These are phyloP conservation scores for Cornus suecica DNA, from an alignment of 148 eudicot species.

Conservation along the genomic window DNA sequence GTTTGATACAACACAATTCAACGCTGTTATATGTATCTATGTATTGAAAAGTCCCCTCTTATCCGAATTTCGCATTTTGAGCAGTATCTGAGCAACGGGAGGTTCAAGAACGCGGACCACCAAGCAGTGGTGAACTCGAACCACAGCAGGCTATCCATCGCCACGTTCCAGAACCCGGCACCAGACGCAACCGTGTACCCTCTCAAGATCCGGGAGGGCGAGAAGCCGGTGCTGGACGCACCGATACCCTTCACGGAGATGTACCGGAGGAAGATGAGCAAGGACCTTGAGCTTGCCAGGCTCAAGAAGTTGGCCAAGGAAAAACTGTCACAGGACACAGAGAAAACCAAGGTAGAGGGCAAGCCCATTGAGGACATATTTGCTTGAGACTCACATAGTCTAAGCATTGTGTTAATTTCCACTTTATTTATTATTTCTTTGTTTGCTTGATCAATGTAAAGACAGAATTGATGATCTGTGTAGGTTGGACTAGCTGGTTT, in stretches of 20 bases:
- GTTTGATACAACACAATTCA: too few relatives aligned
- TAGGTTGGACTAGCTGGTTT: too few relatives aligned
- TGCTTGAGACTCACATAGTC: slow-evolving; percentile 10
- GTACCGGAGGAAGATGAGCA: slow-evolving; percentile 63
- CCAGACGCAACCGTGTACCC: slow-evolving; percentile 81
- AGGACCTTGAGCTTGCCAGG: slow-evolving; percentile 25
- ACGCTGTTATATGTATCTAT: neutral
- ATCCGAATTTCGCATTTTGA: neutral
- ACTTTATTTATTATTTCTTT: too few relatives aligned
- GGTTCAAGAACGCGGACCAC: slow-evolving; percentile 96
- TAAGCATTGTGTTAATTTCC: too few relatives aligned
- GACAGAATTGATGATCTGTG: too few relatives aligned
- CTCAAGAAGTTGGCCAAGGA: slow-evolving; percentile 36
- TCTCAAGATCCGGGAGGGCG: slow-evolving; percentile 68
- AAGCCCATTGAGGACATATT: slow-evolving; percentile 29
- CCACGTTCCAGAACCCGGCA: slow-evolving; percentile 92
- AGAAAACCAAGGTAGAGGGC: slow-evolving; percentile 26
- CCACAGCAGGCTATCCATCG: slow-evolving; percentile 67
- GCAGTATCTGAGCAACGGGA: slow-evolving; percentile 89
- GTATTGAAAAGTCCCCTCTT: neutral
- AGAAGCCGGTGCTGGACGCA: slow-evolving; percentile 64
- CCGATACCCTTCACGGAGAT: slow-evolving; percentile 74
- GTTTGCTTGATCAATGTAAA: too few relatives aligned
- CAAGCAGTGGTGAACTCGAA: slow-evolving; percentile 92
- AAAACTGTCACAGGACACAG: slow-evolving; percentile 19